Conservation (phyloP, 371 early-diverging fungal species). For the Nematocida minor region DNA sequence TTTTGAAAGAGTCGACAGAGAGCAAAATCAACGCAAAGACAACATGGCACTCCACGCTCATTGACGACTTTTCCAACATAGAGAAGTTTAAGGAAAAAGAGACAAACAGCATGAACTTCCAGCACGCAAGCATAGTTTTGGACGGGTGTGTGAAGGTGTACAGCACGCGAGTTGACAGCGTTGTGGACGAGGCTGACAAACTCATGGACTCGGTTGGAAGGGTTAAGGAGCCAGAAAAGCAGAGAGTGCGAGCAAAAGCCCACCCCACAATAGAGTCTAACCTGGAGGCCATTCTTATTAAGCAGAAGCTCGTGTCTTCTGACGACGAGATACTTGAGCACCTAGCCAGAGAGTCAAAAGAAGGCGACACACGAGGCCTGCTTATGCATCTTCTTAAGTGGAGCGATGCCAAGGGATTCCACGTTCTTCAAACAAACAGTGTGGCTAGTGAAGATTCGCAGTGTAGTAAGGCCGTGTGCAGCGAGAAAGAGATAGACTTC, state of each 20-base stretch:
- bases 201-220: slow-evolving; percentile 66
- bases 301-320: neutral
- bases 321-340: slow-evolving; percentile 49
- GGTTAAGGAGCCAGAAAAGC: slow-evolving; percentile 50
- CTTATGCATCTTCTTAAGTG: slow-evolving; percentile 47
- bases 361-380: slow-evolving; percentile 51
- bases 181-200: slow-evolving; percentile 83
- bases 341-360: slow-evolving; percentile 39
- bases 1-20: slow-evolving; percentile 60
- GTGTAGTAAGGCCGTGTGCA: too few species aligned
- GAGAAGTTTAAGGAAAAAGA: slow-evolving; percentile 72
- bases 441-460: neutral
- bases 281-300: slow-evolving; percentile 34
- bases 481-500: neutral
- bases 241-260: slow-evolving; percentile 14
- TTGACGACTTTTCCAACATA: slow-evolving; percentile 94
- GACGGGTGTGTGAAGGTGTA: slow-evolving; percentile 97
- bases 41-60: slow-evolving; percentile 90
- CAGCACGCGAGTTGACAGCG: slow-evolving; percentile 91
- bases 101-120: slow-evolving; percentile 80
- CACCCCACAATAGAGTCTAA: slow-evolving; percentile 38
- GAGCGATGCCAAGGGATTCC: slow-evolving; percentile 19
- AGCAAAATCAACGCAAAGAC: slow-evolving; percentile 87
- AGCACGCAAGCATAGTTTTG: slow-evolving; percentile 92
- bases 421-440: neutral